Evolutionary conservation across 768 basidiomycete species (phyloP), one percentile per base, ranked within the genome.

Genomic region (Chalciporus piperatus): DNA sequence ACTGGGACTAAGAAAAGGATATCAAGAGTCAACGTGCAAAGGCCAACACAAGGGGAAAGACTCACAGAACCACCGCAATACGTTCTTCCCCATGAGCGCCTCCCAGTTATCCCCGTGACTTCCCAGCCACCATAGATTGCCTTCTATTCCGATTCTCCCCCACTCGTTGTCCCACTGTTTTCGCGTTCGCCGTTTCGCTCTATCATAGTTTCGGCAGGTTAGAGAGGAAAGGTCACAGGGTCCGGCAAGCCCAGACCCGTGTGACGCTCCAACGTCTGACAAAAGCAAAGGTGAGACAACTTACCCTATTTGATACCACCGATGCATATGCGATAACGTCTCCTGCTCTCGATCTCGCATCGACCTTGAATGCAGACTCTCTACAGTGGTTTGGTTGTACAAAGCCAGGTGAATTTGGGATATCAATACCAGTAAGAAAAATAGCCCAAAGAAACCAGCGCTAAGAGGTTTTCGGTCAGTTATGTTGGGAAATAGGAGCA

Each of bases 121-220:
- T 23, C 89, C 94, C 32, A 82, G 69, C 84, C 87, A 91, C 94
- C 94, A 98, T 7, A 95, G 68, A 63, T 93, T 85, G 0, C 88
- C 92, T 62, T 95, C 94, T 27, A 74, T 80, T 7, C 76, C 73
- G 1, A 89, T 72, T 25, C 75, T 69, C 0, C 94, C 94, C 89
- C 90, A 98, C 60, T 95, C 92, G 22, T 71, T 69, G 56, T 92
- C 82, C 86, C 89, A 95, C 40, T 74, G 67, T 32, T 62, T 67
- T 39, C 61, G 64, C 16, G 74, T 78, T 30, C 62, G 67, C 30
- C 70, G 71, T 55, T 79, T 86, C 3, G 72, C 78, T 20, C 86
- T 87, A 64, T 38, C n/a, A 44, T 40, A 16, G 16, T 20, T 41
- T 17, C 39, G 19, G 32, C 61, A 13, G 30, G 47, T 27, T 50